phyloP scores from a whole-genome alignment of 768 basidiomycete genomes.

The Amanita muscaria region DNA sequence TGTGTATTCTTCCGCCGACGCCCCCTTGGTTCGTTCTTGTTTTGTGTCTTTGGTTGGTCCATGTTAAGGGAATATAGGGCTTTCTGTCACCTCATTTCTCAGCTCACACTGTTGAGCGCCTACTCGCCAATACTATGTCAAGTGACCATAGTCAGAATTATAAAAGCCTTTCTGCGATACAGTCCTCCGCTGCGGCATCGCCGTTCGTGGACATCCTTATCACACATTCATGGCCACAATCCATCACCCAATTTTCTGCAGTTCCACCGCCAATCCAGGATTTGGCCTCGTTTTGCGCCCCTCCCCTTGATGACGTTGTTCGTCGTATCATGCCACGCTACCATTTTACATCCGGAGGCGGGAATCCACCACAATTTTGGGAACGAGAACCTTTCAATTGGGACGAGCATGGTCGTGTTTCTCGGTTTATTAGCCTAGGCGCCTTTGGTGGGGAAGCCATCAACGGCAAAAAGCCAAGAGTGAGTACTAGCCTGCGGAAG shows the following conservation, averaged over 20 bases:
- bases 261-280: conserved; percentile 40
- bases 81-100: conserved; percentile 74
- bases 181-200: conserved; percentile 49
- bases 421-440: conserved; percentile 81
- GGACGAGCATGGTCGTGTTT: conserved; percentile 60
- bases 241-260: conserved; percentile 53
- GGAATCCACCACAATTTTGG: conserved; percentile 76
- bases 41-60: not conserved
- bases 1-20: conserved; percentile 49
- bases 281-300: conserved; percentile 35
- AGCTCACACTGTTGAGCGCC: conserved; percentile 56
- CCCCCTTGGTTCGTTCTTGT: conserved; percentile 46
- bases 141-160: conserved; percentile 45
- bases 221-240: conserved; percentile 68
- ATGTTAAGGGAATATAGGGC: conserved; percentile 34
- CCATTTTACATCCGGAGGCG: conserved; percentile 66
- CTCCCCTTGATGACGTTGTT: conserved; percentile 58
- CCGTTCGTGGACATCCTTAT: conserved; percentile 75
- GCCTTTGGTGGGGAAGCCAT: conserved; percentile 64
- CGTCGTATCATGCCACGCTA: conserved; percentile 74
- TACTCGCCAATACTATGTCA: conserved; percentile 61
- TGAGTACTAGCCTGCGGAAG: conserved; percentile 27
- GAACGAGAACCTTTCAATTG: conserved; percentile 90
- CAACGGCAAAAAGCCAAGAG: conserved; percentile 75
- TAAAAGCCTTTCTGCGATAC: conserved; percentile 59